Evolutionary conservation across 495 filamentous ascomycete species (phyloP).

Genomic region (Pyronema domesticum): DNA sequence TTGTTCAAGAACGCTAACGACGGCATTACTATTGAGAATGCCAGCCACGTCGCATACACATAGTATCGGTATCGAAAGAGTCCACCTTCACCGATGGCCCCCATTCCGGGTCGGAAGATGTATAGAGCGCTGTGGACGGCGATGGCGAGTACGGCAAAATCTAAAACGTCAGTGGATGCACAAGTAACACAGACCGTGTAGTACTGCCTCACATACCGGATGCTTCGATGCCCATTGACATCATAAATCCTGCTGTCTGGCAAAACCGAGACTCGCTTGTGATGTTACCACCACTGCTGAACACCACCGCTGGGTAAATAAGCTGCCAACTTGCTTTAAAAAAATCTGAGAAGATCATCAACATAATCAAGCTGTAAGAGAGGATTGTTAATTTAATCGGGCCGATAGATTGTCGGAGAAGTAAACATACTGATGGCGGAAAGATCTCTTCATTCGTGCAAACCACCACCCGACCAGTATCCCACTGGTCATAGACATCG

Average conservation of each 20-base stretch:
- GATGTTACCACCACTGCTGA: slow-evolving; percentile 28
- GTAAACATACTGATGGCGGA: slow-evolving; percentile 49
- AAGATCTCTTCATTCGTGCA: slow-evolving; percentile 50
- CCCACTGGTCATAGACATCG: slow-evolving; percentile 20
- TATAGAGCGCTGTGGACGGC: slow-evolving; percentile 52
- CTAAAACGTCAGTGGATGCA: slow-evolving; percentile 24
- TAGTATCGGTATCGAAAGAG: slow-evolving; percentile 44
- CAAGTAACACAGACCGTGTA: neutral
- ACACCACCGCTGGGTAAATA: slow-evolving; percentile 40
- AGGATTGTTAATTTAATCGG: neutral
- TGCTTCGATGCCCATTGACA: slow-evolving; percentile 45
- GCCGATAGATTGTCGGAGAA: neutral
- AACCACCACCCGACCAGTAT: slow-evolving; percentile 45
- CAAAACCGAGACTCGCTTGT: slow-evolving; percentile 39
- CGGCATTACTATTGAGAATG: slow-evolving; percentile 40
- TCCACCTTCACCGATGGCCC: slow-evolving; percentile 34
- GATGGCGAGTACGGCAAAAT: slow-evolving; percentile 51
- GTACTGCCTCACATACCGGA: slow-evolving; percentile 31
- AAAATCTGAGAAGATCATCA: slow-evolving; percentile 50
- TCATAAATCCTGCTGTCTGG: slow-evolving; percentile 47
- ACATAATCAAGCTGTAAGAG: slow-evolving; percentile 42
- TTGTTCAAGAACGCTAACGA: slow-evolving; percentile 45
- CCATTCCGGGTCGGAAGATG: slow-evolving; percentile 38
- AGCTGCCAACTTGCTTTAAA: slow-evolving; percentile 49
- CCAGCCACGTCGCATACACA: slow-evolving; percentile 37